A percentile compares a stretch with the other conserved stretches of the same genome.
Evolutionary conservation across 116 monocot species (phyloP).

Genomic region (Papilionanthe hybrid): DNA sequence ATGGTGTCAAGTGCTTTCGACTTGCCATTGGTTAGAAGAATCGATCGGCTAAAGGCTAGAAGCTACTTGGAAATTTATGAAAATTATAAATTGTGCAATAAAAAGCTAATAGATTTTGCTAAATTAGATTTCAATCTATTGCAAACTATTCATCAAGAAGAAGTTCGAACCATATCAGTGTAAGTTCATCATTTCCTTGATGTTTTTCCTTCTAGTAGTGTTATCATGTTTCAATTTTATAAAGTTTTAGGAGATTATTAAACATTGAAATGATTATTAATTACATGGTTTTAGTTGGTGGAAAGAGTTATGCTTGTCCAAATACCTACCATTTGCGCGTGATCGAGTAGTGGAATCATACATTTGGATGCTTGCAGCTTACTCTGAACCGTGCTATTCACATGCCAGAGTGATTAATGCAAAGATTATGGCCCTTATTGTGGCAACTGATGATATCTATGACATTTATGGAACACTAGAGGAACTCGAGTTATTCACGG

Average conservation of each 20-base stretch:
- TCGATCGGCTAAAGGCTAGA: neutral
- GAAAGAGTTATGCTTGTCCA: constrained; percentile 7
- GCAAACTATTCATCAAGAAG: neutral
- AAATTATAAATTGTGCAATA: neutral
- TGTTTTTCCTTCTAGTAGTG: neutral
- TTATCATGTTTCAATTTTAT: neutral
- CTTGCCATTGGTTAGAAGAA: neutral
- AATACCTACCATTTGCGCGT: constrained; percentile 16
- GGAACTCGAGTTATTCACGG: neutral
- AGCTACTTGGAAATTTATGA: neutral
- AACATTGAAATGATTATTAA: too few relatives aligned
- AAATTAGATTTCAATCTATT: neutral
- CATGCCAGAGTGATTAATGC: neutral
- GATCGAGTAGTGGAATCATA: constrained; percentile 19
- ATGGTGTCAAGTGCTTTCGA: neutral
- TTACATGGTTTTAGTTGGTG: constrained; percentile 23
- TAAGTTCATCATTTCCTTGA: neutral
- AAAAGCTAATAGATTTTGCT: neutral
- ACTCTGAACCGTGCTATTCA: neutral
- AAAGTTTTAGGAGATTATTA: too few relatives aligned
- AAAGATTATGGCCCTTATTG: neutral
- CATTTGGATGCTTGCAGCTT: constrained; percentile 10
- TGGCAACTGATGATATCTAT: constrained; percentile 7
- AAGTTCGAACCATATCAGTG: neutral
- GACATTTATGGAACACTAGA: constrained; percentile 10